These are phyloP conservation scores for Urochloa ruziziensis DNA, from an alignment of 176 grass and related monocot species.

Conservation along the genomic window DNA sequence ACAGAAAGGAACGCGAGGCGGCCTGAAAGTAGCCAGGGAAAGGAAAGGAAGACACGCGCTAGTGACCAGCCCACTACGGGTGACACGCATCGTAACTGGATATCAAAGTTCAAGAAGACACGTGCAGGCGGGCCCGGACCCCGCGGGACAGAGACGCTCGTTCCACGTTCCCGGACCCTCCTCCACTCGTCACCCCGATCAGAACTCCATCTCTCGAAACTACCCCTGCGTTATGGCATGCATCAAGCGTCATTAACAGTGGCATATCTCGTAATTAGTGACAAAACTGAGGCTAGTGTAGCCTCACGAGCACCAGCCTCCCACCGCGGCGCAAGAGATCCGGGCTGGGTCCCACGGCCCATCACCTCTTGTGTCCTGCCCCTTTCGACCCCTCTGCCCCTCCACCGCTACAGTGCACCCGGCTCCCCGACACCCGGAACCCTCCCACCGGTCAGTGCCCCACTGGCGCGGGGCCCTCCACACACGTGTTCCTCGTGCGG, in stretches of 20 bases:
- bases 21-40: neutral
- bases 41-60: constrained; percentile 1
- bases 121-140: constrained; percentile 9
- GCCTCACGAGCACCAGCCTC: neutral
- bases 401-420: constrained; percentile 10
- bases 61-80: neutral
- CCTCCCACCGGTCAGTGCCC: neutral
- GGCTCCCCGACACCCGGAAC: too few relatives aligned
- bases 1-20: neutral
- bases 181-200: neutral
- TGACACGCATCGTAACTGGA: neutral
- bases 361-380: neutral
- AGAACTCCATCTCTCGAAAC: neutral
- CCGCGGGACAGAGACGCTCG: neutral
- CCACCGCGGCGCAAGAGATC: constrained; percentile 9
- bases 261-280: neutral
- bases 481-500: neutral
- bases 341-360: neutral
- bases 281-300: fast-evolving
- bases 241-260: neutral
- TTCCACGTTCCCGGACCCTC: constrained; percentile 18
- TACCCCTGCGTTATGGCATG: neutral
- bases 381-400: neutral
- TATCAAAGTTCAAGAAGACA: neutral
- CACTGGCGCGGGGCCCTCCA: fast-evolving